Base-by-base conservation (phyloP, 2,329 filamentous ascomycete species). In the Lasiodiplodia citricola region DNA sequence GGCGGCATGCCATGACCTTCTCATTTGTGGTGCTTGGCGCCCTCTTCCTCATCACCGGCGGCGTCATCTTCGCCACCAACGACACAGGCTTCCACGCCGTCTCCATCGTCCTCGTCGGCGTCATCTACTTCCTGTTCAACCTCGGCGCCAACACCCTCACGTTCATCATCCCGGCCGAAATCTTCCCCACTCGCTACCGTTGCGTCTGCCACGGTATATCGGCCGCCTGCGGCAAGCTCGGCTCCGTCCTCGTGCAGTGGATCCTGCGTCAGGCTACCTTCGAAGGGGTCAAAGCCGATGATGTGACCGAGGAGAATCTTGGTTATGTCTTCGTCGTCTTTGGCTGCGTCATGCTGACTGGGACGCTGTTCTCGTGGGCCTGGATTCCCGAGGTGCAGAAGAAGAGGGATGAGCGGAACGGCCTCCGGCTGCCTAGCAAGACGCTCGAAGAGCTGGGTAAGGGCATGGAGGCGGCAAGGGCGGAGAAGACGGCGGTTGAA, bases 131-230 rank as follows among this genome's bases (percentile, higher is more conserved):
- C 41, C 73, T 75, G 0, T 79, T 79, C 73, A 79, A 79, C 65
- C 70, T 79, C 1, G 77, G 78, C 28, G 75, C 77, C 4, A 80
- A 79, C 58, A 75, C 76, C 4, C 76, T 77, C 1, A 79, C 78
- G 3, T 80, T 79, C 66, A 78, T 80, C 55, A 84, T 87, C 47
- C 83, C 86, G n/a, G 85, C 85, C 14, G 86, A 87, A 70, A 81
- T 86, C 64, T 88, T 87, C 70, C 86, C 86, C 3, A 87, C 86
- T 0, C 80, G 83, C 21, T 87, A 87, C 72, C 82, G 86, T 21
- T 85, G 81, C 65, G 85, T 83, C 1, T 85, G 83, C 69, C 84
- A 87, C 72, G 86, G 86, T 23, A 82, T 87, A 69, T 81, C 82
- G 35, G 86, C 86, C n/a, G 86, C 81, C 0, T 74, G 80, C 1